Percentiles rank a stretch among this genome's conserved stretches.
phyloP scores from a whole-genome alignment of 2,329 filamentous ascomycete genomes.

The Hyphodiscus sp. region DNA sequence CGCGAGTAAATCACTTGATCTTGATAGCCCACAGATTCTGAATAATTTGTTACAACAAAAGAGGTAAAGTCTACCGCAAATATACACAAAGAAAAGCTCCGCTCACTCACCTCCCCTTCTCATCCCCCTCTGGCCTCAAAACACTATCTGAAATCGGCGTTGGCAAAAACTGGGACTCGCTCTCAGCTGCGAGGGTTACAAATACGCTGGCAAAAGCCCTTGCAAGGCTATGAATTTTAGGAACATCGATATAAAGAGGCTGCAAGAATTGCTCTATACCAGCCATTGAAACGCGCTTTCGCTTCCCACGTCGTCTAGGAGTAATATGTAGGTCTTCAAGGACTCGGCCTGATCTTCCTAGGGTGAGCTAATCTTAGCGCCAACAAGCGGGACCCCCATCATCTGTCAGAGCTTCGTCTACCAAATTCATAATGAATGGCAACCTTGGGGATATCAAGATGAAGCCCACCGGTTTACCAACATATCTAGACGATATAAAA shows the following conservation, averaged over 20 bases:
- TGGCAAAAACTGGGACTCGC: slow-evolving; percentile 49
- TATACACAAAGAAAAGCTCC: background rate
- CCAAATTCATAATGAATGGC: background rate
- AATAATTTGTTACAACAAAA: background rate
- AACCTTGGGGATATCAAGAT: slow-evolving; percentile 9
- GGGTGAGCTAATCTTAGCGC: background rate
- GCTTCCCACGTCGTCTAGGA: background rate
- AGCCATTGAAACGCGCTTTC: slow-evolving; percentile 12
- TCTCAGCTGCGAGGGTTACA: slow-evolving; percentile 43
- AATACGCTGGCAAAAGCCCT: slow-evolving; percentile 43
- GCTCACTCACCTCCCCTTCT: slow-evolving; percentile 40
- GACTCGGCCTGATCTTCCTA: background rate
- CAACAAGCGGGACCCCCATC: background rate
- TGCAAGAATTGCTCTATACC: slow-evolving; percentile 39
- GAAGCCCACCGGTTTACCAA: slow-evolving; percentile 5
- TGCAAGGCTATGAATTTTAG: slow-evolving; percentile 41
- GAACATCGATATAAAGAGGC: slow-evolving; percentile 43
- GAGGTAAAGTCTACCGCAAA: no score
- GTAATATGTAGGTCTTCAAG: background rate
- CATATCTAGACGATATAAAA: slow-evolving; percentile 9
- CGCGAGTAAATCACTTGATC: no score
- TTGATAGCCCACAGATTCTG: background rate
- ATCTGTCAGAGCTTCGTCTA: background rate
- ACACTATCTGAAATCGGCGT: slow-evolving; percentile 57
- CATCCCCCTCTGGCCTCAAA: slow-evolving; percentile 41